Percentiles rank a stretch among this genome's conserved stretches.
Conservation (phyloP, 306 rosid genomes). For the Castanopsis chinensis region DNA sequence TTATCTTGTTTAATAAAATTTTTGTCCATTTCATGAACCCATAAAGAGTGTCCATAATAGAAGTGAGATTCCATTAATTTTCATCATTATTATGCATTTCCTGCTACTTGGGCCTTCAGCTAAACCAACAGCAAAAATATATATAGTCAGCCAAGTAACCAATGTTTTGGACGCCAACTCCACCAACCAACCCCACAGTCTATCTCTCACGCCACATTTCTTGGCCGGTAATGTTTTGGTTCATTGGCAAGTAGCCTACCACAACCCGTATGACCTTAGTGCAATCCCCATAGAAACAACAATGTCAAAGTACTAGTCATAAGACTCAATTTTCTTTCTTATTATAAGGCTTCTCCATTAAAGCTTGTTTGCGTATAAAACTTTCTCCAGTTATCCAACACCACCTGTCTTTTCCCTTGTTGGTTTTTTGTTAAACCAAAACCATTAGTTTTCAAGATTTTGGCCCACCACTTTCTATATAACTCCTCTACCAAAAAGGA, state of each 20-base stretch:
- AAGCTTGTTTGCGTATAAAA: not conserved
- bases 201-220: not conserved
- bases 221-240: conserved; percentile 26
- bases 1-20: no score
- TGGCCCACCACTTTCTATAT: conserved; percentile 30
- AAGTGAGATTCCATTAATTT: not conserved
- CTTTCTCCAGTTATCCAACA: not conserved
- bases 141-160: conserved; percentile 30
- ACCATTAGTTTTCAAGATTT: not conserved
- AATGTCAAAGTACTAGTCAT: not conserved
- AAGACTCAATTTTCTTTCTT: not conserved
- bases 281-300: not conserved
- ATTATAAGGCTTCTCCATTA: not conserved
- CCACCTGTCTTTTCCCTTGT: conserved; percentile 24
- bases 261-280: conserved; percentile 4
- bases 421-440: conserved; percentile 12
- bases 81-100: not conserved
- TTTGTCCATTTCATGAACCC: not conserved
- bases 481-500: conserved; percentile 15
- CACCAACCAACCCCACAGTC: conserved; percentile 29
- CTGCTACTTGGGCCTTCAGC: not conserved
- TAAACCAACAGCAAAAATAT: not conserved
- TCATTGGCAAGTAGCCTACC: conserved; percentile 30
- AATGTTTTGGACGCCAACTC: conserved; percentile 24
- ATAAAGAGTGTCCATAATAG: not conserved